Evolutionary conservation across 768 basidiomycete species (phyloP).

Genomic region (Boletus reticulatus): DNA sequence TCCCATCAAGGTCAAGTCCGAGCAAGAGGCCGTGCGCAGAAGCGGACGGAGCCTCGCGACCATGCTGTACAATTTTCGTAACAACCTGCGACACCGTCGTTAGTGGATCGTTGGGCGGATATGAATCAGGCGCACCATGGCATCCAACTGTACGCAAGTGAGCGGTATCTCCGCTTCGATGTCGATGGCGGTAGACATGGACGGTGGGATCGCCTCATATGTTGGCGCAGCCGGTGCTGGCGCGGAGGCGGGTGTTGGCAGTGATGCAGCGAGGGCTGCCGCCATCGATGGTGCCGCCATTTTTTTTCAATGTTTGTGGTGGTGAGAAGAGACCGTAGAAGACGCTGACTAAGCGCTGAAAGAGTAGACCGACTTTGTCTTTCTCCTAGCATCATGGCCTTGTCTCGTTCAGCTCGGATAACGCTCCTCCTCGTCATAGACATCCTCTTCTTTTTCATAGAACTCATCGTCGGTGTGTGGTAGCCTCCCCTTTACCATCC

Average conservation of each 20-base stretch:
- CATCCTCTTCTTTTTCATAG: constrained; percentile 81
- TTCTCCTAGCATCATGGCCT: constrained; percentile 24
- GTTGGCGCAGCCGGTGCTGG: constrained; percentile 62
- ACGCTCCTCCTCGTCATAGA: constrained; percentile 81
- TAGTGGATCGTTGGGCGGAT: constrained; percentile 13
- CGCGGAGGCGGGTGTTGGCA: constrained; percentile 59
- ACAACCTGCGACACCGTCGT: constrained; percentile 60
- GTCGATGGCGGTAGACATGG: constrained; percentile 92
- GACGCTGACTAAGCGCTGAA: constrained; percentile 22
- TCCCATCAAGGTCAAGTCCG: constrained; percentile 90
- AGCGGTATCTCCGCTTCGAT: constrained; percentile 88
- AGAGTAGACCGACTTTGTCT: too few species aligned
- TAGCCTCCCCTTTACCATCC: constrained; percentile 8
- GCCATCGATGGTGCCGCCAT: constrained; percentile 88
- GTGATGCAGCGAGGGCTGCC: constrained; percentile 82
- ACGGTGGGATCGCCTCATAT: constrained; percentile 86
- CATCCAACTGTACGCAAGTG: constrained; percentile 79
- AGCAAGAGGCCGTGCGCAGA: constrained; percentile 82
- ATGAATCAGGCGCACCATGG: constrained; percentile 57
- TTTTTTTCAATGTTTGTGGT: neutral
- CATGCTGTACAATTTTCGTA: constrained; percentile 91
- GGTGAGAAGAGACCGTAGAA: neutral
- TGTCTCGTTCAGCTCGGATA: constrained; percentile 73
- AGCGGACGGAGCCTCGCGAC: constrained; percentile 71
- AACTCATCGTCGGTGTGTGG: constrained; percentile 70